Conservation (phyloP, 176 grass and related monocot genomes). For the Oryza punctata region DNA sequence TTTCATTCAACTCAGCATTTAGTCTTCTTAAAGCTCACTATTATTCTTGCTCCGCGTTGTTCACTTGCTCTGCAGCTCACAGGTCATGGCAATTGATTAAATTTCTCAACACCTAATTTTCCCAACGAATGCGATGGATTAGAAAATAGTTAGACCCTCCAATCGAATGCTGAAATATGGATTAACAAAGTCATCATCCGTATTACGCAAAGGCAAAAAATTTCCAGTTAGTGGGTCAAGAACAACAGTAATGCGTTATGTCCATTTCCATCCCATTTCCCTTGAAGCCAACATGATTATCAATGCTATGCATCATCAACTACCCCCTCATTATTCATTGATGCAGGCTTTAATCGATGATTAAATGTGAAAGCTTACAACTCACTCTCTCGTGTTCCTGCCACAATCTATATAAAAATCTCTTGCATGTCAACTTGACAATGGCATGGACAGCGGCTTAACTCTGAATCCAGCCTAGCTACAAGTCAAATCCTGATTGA, state of each 20-base stretch:
- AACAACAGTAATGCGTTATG: not conserved
- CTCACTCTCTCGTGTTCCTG: conserved; percentile 3
- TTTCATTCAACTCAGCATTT: too few species aligned
- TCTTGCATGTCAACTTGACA: not conserved
- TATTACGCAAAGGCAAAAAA: not conserved
- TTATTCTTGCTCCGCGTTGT: too few species aligned
- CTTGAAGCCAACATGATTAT: not conserved
- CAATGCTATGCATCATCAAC: not conserved
- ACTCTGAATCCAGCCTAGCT: conserved; percentile 9
- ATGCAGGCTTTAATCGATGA: not conserved
- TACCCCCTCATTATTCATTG: not conserved
- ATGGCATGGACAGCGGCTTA: not conserved
- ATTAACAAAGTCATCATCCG: not conserved
- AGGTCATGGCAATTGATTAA: not conserved
- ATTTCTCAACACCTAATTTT: not conserved
- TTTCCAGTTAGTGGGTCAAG: not conserved
- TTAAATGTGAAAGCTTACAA: not conserved
- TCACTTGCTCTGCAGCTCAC: too few species aligned
- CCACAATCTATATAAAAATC: not conserved
- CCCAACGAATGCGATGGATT: not conserved
- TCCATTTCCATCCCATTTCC: conserved; percentile 21
- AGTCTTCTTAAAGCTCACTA: too few species aligned
- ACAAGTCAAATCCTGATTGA: conserved; percentile 11
- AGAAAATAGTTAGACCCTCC: not conserved
- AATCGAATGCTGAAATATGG: not conserved